Conservation (phyloP, 2,329 filamentous ascomycete species). For the Paraphoma chrysanthemicola region DNA sequence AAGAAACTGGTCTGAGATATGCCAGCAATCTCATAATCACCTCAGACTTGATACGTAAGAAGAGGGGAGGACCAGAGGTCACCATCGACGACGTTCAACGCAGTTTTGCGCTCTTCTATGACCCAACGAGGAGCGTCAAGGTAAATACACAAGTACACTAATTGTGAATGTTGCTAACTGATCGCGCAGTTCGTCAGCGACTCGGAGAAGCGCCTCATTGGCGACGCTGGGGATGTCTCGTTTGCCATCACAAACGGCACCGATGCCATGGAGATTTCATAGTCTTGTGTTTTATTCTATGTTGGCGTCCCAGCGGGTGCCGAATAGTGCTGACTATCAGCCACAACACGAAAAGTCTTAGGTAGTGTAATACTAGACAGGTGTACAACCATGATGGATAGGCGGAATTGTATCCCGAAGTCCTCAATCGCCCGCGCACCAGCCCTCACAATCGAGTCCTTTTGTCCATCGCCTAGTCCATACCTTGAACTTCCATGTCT, state of each 20-base stretch:
- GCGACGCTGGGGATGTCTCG: conserved; percentile 80
- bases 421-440: too few species aligned
- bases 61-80: conserved; percentile 85
- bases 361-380: not conserved
- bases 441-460: too few species aligned
- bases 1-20: conserved; percentile 90
- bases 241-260: conserved; percentile 64
- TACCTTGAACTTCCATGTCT: too few species aligned
- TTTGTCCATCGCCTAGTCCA: too few species aligned
- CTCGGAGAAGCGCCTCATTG: conserved; percentile 92
- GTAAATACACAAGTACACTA: conserved; percentile 25
- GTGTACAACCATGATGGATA: too few species aligned
- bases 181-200: conserved; percentile 74
- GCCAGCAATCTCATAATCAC: conserved; percentile 98
- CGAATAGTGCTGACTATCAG: not conserved
- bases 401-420: too few species aligned
- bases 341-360: not conserved
- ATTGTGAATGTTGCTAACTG: conserved; percentile 19
- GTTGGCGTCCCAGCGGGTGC: not conserved
- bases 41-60: conserved; percentile 84
- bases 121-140: conserved; percentile 84
- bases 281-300: conserved; percentile 12
- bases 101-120: conserved; percentile 93
- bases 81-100: conserved; percentile 88
- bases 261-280: conserved; percentile 75